A percentile compares a stretch with the other conserved stretches of the same genome.
Conservation (phyloP, 345 rosid species). For the Rhodomyrtus tomentosa region DNA sequence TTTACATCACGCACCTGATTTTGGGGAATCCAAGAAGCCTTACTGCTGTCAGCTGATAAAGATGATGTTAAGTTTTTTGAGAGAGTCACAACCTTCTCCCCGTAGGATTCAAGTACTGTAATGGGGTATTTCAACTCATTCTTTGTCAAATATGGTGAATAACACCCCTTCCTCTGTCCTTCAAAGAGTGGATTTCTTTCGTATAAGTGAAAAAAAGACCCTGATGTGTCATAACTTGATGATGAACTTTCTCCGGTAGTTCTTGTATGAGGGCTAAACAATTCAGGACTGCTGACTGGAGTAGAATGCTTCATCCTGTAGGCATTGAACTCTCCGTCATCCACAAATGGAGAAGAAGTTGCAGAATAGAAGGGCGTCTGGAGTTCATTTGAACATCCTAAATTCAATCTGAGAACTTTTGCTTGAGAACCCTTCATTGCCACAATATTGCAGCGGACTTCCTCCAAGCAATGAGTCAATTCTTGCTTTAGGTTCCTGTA, state of each 20-base stretch:
- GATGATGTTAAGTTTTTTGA: conserved; percentile 8
- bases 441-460: conserved; percentile 57
- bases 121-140: conserved; percentile 4
- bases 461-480: conserved; percentile 51
- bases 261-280: conserved; percentile 27
- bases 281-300: conserved; percentile 59
- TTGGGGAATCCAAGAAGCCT: conserved; percentile 38
- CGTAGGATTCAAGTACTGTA: background rate
- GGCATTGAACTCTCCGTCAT: conserved; percentile 9
- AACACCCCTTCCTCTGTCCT: conserved; percentile 19
- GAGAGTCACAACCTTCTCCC: conserved; percentile 17
- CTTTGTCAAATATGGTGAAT: conserved; percentile 4
- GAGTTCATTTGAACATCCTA: conserved; percentile 30
- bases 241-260: conserved; percentile 13
- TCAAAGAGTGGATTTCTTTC: conserved; percentile 55
- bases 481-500: conserved; percentile 59
- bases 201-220: conserved; percentile 26
- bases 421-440: conserved; percentile 52
- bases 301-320: conserved; percentile 47
- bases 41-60: conserved; percentile 5
- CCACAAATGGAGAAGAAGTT: conserved; percentile 36
- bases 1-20: conserved; percentile 20
- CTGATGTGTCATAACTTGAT: conserved; percentile 18
- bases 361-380: conserved; percentile 53
- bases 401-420: conserved; percentile 55